These are phyloP conservation scores for Penicillium dipodomyicola DNA, from an alignment of 495 filamentous ascomycete species.

Conservation along the genomic window DNA sequence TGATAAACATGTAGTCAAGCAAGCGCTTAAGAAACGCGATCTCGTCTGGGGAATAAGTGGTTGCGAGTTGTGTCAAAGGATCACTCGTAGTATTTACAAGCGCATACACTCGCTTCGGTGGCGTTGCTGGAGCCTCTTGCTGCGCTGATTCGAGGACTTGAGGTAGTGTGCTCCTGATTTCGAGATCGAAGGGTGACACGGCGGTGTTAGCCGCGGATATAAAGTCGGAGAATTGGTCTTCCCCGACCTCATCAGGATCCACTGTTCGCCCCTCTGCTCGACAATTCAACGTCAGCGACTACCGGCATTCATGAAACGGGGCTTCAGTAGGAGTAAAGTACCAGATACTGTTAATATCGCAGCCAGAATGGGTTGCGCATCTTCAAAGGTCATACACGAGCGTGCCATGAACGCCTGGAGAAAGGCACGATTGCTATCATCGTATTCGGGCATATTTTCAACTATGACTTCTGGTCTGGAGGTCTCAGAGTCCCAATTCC, in stretches of 20 bases:
- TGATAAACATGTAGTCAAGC: constrained; percentile 90
- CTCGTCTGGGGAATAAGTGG: constrained; percentile 75
- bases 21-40: constrained; percentile 85
- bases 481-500: not conserved
- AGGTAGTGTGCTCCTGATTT: constrained; percentile 70
- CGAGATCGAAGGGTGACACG: constrained; percentile 77
- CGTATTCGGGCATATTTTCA: constrained; percentile 34
- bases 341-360: constrained; percentile 64
- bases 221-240: constrained; percentile 65
- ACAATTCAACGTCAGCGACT: not conserved
- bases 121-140: constrained; percentile 8
- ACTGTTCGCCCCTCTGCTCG: constrained; percentile 40
- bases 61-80: constrained; percentile 81
- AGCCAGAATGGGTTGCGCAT: constrained; percentile 71
- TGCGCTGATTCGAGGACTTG: constrained; percentile 44
- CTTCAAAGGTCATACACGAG: constrained; percentile 68
- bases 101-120: constrained; percentile 56
- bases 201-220: constrained; percentile 66
- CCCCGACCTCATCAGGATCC: constrained; percentile 58
- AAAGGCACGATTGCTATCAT: constrained; percentile 85
- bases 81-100: constrained; percentile 90
- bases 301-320: not conserved
- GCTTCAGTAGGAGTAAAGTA: constrained; percentile 14
- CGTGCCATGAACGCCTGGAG: constrained; percentile 84
- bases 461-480: not conserved